Evolutionary conservation across 176 grass and related monocot genomes (phyloP).

Genomic region (Luzula sylvatica): DNA sequence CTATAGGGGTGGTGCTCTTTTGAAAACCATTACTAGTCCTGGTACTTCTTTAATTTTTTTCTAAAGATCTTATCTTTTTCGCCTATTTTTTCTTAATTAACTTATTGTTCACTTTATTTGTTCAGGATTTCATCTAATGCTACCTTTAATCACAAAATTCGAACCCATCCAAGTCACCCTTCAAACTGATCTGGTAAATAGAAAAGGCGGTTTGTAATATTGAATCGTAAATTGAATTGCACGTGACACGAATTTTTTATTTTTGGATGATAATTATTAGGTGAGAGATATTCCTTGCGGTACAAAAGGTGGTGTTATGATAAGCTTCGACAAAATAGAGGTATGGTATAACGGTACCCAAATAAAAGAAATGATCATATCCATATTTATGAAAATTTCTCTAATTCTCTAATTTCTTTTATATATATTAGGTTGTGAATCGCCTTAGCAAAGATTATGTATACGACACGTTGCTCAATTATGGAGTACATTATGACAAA

Average conservation of each 20-base stretch:
- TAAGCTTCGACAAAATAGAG: conserved; percentile 99
- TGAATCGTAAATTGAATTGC: too few relatives aligned
- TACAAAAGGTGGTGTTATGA: conserved; percentile 99
- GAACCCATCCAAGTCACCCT: conserved; percentile 97
- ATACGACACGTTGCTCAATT: conserved; percentile 84
- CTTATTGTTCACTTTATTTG: background rate
- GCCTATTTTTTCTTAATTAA: too few relatives aligned
- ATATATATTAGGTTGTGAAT: conserved; percentile 64
- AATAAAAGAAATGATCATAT: background rate
- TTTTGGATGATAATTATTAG: conserved; percentile 26
- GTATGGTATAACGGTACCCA: too few relatives aligned
- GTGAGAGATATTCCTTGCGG: conserved; percentile 97
- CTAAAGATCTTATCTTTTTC: conserved; percentile 2
- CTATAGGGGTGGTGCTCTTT: conserved; percentile 95
- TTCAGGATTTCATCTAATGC: conserved; percentile 92
- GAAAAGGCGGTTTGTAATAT: too few relatives aligned
- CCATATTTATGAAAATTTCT: background rate
- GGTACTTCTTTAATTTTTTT: conserved; percentile 37
- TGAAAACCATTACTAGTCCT: conserved; percentile 83
- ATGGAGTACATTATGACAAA: conserved; percentile 93
- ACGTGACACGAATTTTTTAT: too few relatives aligned
- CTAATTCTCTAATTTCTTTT: too few relatives aligned
- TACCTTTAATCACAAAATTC: conserved; percentile 81
- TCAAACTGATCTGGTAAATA: conserved; percentile 86
- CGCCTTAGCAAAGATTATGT: conserved; percentile 85